Base-by-base conservation (phyloP, 805 yeast genomes). In the Candida ovalis region DNA sequence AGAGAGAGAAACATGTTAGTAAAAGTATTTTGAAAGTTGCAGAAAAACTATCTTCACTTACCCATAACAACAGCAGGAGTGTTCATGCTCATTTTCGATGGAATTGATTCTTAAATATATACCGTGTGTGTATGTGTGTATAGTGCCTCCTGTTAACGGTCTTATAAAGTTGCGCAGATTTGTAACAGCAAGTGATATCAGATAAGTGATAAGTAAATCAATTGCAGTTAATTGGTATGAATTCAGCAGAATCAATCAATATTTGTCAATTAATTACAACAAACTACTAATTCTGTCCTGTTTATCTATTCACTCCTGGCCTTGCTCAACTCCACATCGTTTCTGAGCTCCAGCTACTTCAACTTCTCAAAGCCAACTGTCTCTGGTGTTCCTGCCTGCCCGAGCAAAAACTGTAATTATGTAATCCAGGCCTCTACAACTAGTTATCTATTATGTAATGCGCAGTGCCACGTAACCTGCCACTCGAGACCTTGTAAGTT, bases 31-130 rank as follows among this genome's bases (percentile, higher is more conserved):
- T 30, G 4, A 30, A 30, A 30, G n/a, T 12, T 15, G 35, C 35
- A 30, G 5, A 21, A 17, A 58, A 40, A 36, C n/a, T n/a, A n/a
- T n/a, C n/a, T n/a, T n/a, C 13, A 55, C 81, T 67, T 81, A 81
- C 89, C 96, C 97, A 90, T 90, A 67, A 90, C 96, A 75, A 90
- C 92, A 50, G 97, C 96, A 37, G 97, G 97, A 50, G 88, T 84
- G 55, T 83, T 83, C 70, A 82, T 72, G 64, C 80, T 74, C 86
- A 81, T 81, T 33, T 17, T 42, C 21, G 44, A 17, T 22, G 23
- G 23, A 19, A 17, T 40, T 45, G 24, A 33, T 22, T 25, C 23
- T 8, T 30, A 25, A n/a, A 25, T 17, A 18, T 24, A 4, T 30
- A 12, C 35, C 8, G 36, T 17, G 12, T 15, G 22, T 17, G 38